These are phyloP conservation scores for Ustilago nuda DNA, from an alignment of 1,284 basidiomycete species.

Conservation along the genomic window DNA sequence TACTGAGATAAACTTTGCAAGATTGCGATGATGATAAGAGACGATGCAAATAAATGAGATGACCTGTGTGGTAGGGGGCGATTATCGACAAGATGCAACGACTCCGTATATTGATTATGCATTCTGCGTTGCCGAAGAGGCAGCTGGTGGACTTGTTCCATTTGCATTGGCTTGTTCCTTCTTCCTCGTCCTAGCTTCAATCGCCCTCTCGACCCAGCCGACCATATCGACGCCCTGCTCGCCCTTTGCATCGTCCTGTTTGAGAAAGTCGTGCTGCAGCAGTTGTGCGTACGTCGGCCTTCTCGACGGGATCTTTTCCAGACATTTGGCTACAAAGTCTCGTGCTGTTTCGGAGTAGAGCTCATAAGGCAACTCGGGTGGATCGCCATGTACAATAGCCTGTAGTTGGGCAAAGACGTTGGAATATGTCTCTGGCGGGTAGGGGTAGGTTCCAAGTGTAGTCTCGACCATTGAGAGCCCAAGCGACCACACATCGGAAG, in stretches of 20 bases:
- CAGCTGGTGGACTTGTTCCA: not conserved
- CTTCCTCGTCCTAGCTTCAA: conserved; percentile 32
- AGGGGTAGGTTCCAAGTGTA: conserved; percentile 90
- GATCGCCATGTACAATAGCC: conserved; percentile 93
- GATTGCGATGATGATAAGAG: not conserved
- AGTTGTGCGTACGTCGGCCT: conserved; percentile 88
- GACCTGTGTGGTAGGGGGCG: too few species aligned
- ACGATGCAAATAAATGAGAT: conserved; percentile 9
- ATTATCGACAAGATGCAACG: not conserved
- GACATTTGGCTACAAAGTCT: conserved; percentile 65
- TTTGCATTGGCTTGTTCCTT: conserved; percentile 30
- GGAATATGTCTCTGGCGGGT: conserved; percentile 96
- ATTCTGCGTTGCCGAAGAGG: conserved; percentile 5
- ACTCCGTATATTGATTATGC: conserved; percentile 1
- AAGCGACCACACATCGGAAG: conserved; percentile 98
- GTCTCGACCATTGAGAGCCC: conserved; percentile 95
- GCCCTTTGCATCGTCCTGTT: conserved; percentile 66
- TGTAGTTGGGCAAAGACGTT: conserved; percentile 97
- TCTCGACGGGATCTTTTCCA: conserved; percentile 72
- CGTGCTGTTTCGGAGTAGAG: conserved; percentile 67
- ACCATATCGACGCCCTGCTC: conserved; percentile 69
- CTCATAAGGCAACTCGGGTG: conserved; percentile 80
- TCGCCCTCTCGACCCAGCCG: conserved; percentile 60
- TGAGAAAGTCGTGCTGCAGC: conserved; percentile 81
- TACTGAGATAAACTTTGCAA: not conserved